A percentile compares a stretch with the other conserved stretches of the same genome.
Conservation (phyloP, 768 basidiomycete species). For the Termitomyces heimii region DNA sequence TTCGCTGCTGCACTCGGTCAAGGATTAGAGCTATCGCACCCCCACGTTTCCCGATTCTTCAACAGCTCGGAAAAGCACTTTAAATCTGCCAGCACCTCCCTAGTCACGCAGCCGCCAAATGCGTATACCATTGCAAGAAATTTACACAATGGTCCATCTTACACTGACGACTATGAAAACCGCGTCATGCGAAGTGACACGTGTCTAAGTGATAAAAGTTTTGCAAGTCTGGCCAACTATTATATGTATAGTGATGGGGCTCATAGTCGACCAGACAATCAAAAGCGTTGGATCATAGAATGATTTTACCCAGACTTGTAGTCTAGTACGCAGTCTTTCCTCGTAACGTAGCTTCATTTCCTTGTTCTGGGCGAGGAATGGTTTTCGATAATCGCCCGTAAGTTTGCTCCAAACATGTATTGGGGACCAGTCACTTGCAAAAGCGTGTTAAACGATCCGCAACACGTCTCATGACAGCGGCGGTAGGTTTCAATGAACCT, state of each 20-base stretch:
- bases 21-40: conserved; percentile 28
- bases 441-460: neutral
- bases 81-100: conserved; percentile 22
- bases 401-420: neutral
- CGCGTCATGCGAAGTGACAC: conserved; percentile 25
- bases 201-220: conserved; percentile 34
- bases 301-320: conserved; percentile 20
- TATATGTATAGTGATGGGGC: conserved; percentile 24
- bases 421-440: too few species aligned
- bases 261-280: conserved; percentile 26
- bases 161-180: conserved; percentile 18
- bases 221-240: conserved; percentile 29
- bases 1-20: conserved; percentile 37
- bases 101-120: conserved; percentile 24
- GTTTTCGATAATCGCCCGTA: neutral
- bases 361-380: neutral
- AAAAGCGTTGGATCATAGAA: conserved; percentile 55
- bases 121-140: conserved; percentile 27
- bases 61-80: conserved; percentile 34
- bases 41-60: conserved; percentile 39
- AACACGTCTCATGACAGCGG: neutral
- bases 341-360: neutral
- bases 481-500: neutral
- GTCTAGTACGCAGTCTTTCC: neutral
- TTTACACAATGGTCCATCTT: conserved; percentile 24